Evolutionary conservation across 768 basidiomycete genomes (phyloP).

Genomic region (Scleroderma citrinum): DNA sequence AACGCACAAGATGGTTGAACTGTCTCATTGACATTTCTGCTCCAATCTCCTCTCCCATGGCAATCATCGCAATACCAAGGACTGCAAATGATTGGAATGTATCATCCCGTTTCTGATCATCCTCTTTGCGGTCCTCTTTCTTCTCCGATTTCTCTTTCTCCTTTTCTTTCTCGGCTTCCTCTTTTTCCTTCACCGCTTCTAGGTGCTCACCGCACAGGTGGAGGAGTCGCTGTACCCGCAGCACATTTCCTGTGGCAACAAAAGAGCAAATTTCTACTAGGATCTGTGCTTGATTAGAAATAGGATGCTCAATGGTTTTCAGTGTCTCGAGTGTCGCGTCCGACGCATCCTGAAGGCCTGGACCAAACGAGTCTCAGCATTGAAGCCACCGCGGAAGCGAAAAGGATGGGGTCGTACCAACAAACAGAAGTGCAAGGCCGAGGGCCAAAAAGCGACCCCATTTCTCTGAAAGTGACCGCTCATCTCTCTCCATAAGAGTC

Average conservation of each 20-base stretch:
- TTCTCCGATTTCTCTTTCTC: constrained; percentile 34
- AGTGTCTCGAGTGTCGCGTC: constrained; percentile 93
- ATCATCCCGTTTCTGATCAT: constrained; percentile 52
- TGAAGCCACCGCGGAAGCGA: not conserved
- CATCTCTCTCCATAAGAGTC: constrained; percentile 80
- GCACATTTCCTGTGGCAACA: constrained; percentile 91
- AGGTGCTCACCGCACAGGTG: constrained; percentile 93
- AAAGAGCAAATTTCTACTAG: constrained; percentile 92
- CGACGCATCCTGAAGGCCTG: constrained; percentile 87
- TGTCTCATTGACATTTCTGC: constrained; percentile 96
- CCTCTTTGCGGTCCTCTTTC: constrained; percentile 54
- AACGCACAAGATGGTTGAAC: constrained; percentile 89
- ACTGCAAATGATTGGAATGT: constrained; percentile 91
- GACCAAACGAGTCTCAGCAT: constrained; percentile 5
- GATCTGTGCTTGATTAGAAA: constrained; percentile 86
- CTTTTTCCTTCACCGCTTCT: constrained; percentile 38
- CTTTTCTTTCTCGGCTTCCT: constrained; percentile 26
- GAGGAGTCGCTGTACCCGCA: constrained; percentile 88
- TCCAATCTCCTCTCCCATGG: constrained; percentile 98
- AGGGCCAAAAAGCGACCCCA: constrained; percentile 91
- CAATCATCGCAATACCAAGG: constrained; percentile 86
- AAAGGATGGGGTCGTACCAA: constrained; percentile 50
- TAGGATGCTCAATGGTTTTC: constrained; percentile 88
- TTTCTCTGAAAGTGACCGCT: constrained; percentile 78
- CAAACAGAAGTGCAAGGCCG: constrained; percentile 83